Base-by-base conservation (phyloP, 192 early-diverging fungal genomes). In the Podila minutissima region DNA sequence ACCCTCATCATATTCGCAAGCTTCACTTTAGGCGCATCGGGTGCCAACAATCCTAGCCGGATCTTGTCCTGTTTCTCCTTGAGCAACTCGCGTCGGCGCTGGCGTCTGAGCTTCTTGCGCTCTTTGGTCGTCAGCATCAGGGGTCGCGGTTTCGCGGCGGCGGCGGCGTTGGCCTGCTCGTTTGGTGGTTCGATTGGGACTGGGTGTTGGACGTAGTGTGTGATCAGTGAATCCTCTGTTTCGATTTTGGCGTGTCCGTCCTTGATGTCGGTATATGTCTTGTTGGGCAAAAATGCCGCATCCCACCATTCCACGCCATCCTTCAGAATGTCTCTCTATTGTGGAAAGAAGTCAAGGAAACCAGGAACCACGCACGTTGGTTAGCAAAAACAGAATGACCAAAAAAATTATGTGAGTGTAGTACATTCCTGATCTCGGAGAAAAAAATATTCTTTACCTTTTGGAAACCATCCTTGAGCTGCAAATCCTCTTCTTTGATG, bases 291-390 rank as follows among this genome's bases (percentile, higher is more conserved):
- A 28, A 99, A 87, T 15, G 92, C 93, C 38, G 89, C 90, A 88
- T 99, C 98, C 98, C 98, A 99, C 98, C 98, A 99, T 83, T 99
- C 98, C 13, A 94, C 89, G 3, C 66, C 85, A 0, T 71, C 97
- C 94, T 28, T 95, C 93, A 58, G 89, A 83, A 32, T 89, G 84
- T 69, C 86, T 85, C 92, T 91, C 75, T 75, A 85, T 69, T n/a
- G 8, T 48, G 19, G n/a, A 59, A 3, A 17, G 6, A 29, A 83
- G 63, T 26, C 13, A 74, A 83, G 28, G 19, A 79, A 79, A 32
- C 11, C 66, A 70, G 28, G 20, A 51, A 20, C 29, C 17, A 60
- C 50, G 24, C 17, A 84, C 64, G 19, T 82, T n/a, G 28, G 22
- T 31, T 55, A 9, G 17, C 4, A 20, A 28, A 33, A 13, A 3